Percentiles rank a stretch among this genome's conserved stretches.
Conservation (phyloP, 78 protist species). For the Corallochytrium limacisporum region DNA sequence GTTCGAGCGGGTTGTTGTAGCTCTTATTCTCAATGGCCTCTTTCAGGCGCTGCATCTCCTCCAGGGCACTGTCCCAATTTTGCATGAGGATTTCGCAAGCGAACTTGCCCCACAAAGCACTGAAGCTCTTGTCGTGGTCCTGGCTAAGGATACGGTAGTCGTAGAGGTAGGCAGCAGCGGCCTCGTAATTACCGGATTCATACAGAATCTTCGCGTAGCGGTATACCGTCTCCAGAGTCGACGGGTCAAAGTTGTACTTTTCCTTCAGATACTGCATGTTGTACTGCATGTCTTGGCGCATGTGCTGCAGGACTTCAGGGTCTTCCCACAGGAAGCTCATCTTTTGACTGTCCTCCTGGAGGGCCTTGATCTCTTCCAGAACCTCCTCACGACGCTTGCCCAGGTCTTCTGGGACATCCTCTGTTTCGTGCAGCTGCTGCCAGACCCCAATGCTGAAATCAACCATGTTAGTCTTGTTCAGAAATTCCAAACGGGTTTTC, state of each 20-base stretch:
- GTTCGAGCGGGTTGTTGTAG: conserved; percentile 19
- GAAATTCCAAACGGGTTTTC: neutral
- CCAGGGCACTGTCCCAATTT: conserved; percentile 56
- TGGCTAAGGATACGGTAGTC: neutral
- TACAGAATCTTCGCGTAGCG: conserved; percentile 21
- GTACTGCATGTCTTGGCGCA: conserved; percentile 3
- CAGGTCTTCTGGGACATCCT: neutral
- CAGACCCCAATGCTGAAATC: conserved; percentile 9
- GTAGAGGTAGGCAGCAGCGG: conserved; percentile 17
- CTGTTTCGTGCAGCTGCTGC: neutral
- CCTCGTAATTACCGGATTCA: conserved; percentile 34
- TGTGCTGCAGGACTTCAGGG: conserved; percentile 2
- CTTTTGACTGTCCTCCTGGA: neutral
- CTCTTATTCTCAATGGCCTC: neutral
- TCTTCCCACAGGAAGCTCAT: conserved; percentile 2
- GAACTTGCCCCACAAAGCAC: conserved; percentile 80
- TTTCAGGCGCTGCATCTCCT: conserved; percentile 17
- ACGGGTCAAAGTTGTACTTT: neutral
- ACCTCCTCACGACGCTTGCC: conserved; percentile 5
- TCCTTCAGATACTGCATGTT: neutral
- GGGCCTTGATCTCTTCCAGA: neutral
- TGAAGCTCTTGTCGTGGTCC: conserved; percentile 18
- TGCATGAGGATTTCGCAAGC: conserved; percentile 57
- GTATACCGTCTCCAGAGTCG: conserved; percentile 20
- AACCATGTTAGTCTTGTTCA: conserved; percentile 2